Evolutionary conservation across 805 yeast species (phyloP), one percentile per base, ranked within the genome.

Genomic region (Pichia heedii): DNA sequence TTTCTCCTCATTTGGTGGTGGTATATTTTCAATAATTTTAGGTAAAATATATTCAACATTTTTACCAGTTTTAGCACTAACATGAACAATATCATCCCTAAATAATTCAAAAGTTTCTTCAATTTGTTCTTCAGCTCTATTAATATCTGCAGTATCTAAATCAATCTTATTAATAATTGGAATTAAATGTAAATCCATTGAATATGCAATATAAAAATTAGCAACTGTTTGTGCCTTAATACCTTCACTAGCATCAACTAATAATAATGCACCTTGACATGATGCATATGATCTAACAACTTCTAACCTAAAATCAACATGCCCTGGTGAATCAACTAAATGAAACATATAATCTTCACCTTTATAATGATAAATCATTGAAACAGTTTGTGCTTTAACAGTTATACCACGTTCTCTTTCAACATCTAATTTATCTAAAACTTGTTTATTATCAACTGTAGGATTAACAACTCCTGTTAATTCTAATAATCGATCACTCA

Each of bases 211-310:
- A 56, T 82, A 86, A 63, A 85, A 90, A 61, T 93, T 90, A 21
- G 98, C 97, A n/a, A 90, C 97, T 0, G 98, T 93, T 61, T 90
- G 98, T 0, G 97, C 97, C 61, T 88, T 97, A 4, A 90, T 88
- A 41, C 97, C 97, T 57, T 93, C 97, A 2, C 90, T 74, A 2
- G 97, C 97, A 67, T 93, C 98, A 2, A 90, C 95, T 20, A 90
- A 63, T 34, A 90, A 62, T 34, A 90, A 65, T 0, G 97, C 97
- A 13, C 97, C 97, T 32, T 89, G 95, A 67, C 97, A 93, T 0
- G 96, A 84, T 2, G 97, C 97, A 63, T 89, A 89, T 8, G 96
- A 85, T 52, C 97, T 66, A 4, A 94, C 79, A 1, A 90, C 98
- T 55, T 90, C 98, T 9, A 93, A 82, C 42, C 96, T 69, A 61